These are phyloP conservation scores for Bipolaris victoriae DNA, from an alignment of 2,329 filamentous ascomycete genomes.

Conservation along the genomic window DNA sequence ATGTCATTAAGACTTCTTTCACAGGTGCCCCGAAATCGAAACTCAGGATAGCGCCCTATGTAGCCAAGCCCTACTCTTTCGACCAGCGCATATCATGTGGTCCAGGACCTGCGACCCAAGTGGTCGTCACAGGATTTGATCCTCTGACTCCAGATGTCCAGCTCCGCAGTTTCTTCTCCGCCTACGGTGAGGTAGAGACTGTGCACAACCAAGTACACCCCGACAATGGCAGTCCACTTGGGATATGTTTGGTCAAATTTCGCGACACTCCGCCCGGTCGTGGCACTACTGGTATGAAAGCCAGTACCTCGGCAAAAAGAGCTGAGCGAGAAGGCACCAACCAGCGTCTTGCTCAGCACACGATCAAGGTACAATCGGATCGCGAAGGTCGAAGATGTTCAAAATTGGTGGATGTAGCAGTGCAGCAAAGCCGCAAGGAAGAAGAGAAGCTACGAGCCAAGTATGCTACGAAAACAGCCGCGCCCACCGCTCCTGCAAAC, in stretches of 20 bases:
- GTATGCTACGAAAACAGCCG: constrained; percentile 34
- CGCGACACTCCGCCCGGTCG: constrained; percentile 68
- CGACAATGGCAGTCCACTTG: constrained; percentile 89
- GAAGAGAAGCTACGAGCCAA: constrained; percentile 55
- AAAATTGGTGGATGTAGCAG: constrained; percentile 74
- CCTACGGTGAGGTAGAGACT: constrained; percentile 85
- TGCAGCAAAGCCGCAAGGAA: constrained; percentile 72
- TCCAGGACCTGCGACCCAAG: constrained; percentile 84
- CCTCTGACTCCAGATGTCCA: constrained; percentile 82
- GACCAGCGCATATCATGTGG: constrained; percentile 85
- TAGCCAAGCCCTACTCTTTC: constrained; percentile 79
- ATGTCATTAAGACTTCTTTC: constrained; percentile 60
- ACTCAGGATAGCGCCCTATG: constrained; percentile 75
- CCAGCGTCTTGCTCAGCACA: constrained; percentile 76
- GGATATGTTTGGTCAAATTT: constrained; percentile 90
- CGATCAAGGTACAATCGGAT: constrained; percentile 85
- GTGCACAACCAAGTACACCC: constrained; percentile 96
- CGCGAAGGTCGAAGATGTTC: constrained; percentile 84
- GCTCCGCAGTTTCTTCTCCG: constrained; percentile 75
- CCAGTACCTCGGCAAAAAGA: constrained; percentile 78
- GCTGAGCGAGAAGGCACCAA: constrained; percentile 80
- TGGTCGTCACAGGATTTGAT: constrained; percentile 96
- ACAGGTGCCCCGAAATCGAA: constrained; percentile 70
- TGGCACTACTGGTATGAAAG: constrained; percentile 64
- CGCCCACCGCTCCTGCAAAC: constrained; percentile 31